Evolutionary conservation across 139 green algal genomes (phyloP), one percentile per base, ranked within the genome.

Genomic region (Astrephomene gubernaculifera): DNA sequence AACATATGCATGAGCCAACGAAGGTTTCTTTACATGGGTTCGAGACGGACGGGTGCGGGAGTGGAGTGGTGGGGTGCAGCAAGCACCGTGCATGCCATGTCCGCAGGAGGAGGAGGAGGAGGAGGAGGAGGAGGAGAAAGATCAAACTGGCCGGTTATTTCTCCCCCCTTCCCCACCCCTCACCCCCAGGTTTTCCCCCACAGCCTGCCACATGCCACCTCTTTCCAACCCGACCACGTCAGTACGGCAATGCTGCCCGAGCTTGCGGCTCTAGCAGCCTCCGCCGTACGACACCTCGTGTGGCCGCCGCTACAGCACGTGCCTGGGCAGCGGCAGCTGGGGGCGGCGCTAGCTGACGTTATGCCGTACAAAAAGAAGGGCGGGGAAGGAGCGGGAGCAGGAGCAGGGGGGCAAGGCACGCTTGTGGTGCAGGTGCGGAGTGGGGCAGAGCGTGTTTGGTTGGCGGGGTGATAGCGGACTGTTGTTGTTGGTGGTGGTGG

Each of bases 271-370:
- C 71, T 89, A 9, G 71, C 83, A 33, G 57, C 35, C 61, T 43
- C n/a, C 60, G 71, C 82, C 12, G 61, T 70, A 57, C 79, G 75
- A 33, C 87, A 91, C 67, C 82, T 91, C 36, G 72, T 67, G 2
- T 91, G 87, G 87, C 87, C 87, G 4, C 82, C 87, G 41, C 53
- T 91, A 64, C 70, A 85, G 49, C 82, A 88, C 83, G 49, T n/a
- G n/a, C n/a, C n/a, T n/a, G n/a, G n/a, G n/a, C n/a, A n/a, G n/a
- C n/a, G n/a, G 67, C 10, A 65, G 12, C 8, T 25, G 60, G 22
- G 60, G 60, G 14, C 22, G 14, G 19, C 60, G 7, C 8, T 25
- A 68, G 60, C 60, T 17, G 14, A 60, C 14, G 52, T 60, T 60
- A 19, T 19, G 52, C 14, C 19, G 14, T 19, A 25, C 19, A 14